phyloP scores from a whole-genome alignment of 805 yeast species.

The Pichia occidentalis region DNA sequence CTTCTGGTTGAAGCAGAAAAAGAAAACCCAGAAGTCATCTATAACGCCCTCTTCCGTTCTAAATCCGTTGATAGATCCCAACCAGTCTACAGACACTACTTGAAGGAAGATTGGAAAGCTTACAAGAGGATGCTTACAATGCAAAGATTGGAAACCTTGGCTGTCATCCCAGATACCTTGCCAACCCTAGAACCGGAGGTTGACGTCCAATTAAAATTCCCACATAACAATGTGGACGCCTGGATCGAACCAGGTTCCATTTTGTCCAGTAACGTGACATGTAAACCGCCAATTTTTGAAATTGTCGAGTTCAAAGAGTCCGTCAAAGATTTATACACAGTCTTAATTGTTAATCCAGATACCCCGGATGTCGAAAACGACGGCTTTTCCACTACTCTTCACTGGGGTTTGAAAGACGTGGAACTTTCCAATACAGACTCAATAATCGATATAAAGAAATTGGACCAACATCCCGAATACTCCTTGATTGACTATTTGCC shows the following conservation, averaged over 20 bases:
- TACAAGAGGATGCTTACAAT: conserved; percentile 69
- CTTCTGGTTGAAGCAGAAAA: conserved; percentile 57
- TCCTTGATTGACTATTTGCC: conserved; percentile 63
- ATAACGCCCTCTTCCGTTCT: conserved; percentile 47
- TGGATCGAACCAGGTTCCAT: conserved; percentile 77
- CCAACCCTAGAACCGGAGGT: conserved; percentile 81
- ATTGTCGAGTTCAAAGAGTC: conserved; percentile 63
- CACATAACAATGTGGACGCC: conserved; percentile 49
- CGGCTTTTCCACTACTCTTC: conserved; percentile 62
- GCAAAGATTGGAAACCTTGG: conserved; percentile 86
- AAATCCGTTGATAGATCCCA: conserved; percentile 54
- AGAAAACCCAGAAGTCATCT: conserved; percentile 79
- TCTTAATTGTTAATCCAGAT: conserved; percentile 86
- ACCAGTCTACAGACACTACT: conserved; percentile 73
- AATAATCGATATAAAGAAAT: conserved; percentile 41
- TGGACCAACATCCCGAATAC: conserved; percentile 31
- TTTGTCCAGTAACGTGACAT: conserved; percentile 67
- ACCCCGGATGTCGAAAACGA: conserved; percentile 70
- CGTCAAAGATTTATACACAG: conserved; percentile 56
- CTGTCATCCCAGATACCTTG: conserved; percentile 87
- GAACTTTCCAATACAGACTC: conserved; percentile 52
- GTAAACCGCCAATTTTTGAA: conserved; percentile 69
- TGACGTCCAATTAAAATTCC: conserved; percentile 69
- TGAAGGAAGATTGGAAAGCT: conserved; percentile 65
- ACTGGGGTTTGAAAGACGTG: conserved; percentile 72